Percentiles rank a stretch among this genome's conserved stretches.
phyloP scores from a whole-genome alignment of 805 yeast genomes.

The Starmerella scarabaei region DNA sequence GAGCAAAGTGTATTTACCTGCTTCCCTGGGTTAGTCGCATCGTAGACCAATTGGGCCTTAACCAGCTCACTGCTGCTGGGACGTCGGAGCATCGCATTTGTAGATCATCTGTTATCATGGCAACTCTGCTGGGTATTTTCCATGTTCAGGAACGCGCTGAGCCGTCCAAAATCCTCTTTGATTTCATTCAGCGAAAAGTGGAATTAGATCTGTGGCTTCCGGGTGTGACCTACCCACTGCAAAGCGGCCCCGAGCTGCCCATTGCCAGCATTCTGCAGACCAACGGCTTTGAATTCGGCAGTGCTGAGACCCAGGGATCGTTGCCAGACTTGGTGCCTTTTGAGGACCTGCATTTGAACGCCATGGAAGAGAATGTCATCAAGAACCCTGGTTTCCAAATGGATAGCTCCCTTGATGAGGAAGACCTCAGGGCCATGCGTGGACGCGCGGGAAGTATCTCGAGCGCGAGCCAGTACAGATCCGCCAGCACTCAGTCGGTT shows the following conservation, averaged over 20 bases:
- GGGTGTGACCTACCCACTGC: conserved; percentile 18
- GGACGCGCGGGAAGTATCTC: neutral
- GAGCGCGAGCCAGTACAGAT: neutral
- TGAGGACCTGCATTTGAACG: conserved; percentile 6
- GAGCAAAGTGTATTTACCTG: conserved; percentile 1
- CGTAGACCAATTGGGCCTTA: neutral
- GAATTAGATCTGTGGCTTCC: conserved; percentile 17
- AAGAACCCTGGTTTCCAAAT: conserved; percentile 10
- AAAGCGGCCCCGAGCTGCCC: conserved; percentile 11
- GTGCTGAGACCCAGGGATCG: neutral
- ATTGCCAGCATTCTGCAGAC: conserved; percentile 1
- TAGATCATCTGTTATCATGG: conserved; percentile 5
- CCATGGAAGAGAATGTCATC: conserved; percentile 8
- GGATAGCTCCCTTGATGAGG: conserved; percentile 11
- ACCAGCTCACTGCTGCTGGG: neutral
- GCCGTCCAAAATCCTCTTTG: conserved; percentile 9
- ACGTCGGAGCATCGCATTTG: neutral
- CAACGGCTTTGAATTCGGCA: neutral
- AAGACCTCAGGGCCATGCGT: conserved; percentile 4
- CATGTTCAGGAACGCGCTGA: conserved; percentile 3
- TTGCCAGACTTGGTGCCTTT: neutral
- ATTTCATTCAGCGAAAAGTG: conserved; percentile 12
- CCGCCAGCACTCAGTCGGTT: neutral
- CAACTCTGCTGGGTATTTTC: conserved; percentile 12
- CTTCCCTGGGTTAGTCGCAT: conserved; percentile 14